phyloP scores from a whole-genome alignment of 257 asterid species.

The Verbascum thapsus region DNA sequence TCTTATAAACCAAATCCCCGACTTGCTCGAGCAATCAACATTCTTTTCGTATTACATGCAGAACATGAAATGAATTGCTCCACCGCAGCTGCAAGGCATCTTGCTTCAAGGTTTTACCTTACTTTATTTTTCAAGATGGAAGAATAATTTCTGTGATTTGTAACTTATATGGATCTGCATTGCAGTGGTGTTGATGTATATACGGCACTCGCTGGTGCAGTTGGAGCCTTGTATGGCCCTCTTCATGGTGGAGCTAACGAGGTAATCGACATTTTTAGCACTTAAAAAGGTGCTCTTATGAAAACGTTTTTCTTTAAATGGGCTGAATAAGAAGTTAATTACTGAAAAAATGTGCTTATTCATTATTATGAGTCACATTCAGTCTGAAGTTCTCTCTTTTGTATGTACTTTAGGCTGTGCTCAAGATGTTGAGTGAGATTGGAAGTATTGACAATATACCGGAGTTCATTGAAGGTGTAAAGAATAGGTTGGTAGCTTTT shows the following conservation, averaged over 20 bases:
- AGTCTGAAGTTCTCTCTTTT: conserved; percentile 16
- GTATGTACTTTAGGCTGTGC: conserved; percentile 75
- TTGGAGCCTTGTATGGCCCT: conserved; percentile 99
- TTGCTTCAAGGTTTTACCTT: conserved; percentile 81
- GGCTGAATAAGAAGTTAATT: conserved; percentile 2
- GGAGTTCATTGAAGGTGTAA: conserved; percentile 94
- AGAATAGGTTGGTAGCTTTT: conserved; percentile 62
- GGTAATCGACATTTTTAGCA: conserved; percentile 47
- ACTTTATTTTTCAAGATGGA: conserved; percentile 23
- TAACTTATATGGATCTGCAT: conserved; percentile 25
- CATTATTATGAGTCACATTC: background rate
- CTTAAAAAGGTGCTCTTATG: conserved; percentile 14
- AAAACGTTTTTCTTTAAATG: conserved; percentile 10
- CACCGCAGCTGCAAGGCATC: conserved; percentile 98
- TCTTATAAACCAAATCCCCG: conserved; percentile 91
- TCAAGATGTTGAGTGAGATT: conserved; percentile 95
- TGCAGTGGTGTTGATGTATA: conserved; percentile 98
- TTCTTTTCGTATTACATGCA: conserved; percentile 92
- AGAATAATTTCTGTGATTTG: conserved; percentile 17
- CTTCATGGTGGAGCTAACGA: conserved; percentile 99
- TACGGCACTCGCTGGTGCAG: conserved; percentile 99
- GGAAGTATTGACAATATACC: conserved; percentile 90
- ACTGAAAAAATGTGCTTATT: conserved; percentile 15
- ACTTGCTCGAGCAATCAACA: conserved; percentile 94
- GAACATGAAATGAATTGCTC: conserved; percentile 99